phyloP scores from a whole-genome alignment of 129 eudicot species.

The Helianthus tuberosus region DNA sequence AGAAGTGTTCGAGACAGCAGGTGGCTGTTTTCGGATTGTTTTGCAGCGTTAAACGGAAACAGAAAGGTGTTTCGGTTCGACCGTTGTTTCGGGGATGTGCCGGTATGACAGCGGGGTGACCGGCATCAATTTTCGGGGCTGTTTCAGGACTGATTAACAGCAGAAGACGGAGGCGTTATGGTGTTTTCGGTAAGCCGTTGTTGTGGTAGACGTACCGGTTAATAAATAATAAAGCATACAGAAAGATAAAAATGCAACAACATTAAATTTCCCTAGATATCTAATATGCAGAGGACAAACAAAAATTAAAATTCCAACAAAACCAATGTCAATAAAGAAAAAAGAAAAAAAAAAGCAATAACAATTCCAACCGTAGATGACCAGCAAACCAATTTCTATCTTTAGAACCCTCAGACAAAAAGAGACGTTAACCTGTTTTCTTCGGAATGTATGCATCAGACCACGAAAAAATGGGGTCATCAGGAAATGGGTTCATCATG shows the following conservation, averaged over 20 bases:
- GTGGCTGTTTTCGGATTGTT: too few relatives aligned
- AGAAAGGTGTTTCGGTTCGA: too few relatives aligned
- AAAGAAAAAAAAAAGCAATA: neutral
- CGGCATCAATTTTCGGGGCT: too few relatives aligned
- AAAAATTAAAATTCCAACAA: neutral
- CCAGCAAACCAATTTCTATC: neutral
- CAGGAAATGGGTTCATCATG: neutral
- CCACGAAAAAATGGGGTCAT: conserved; percentile 20
- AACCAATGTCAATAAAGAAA: neutral
- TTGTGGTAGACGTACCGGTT: too few relatives aligned
- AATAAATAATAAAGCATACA: neutral
- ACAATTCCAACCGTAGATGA: neutral
- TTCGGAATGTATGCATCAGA: conserved; percentile 23
- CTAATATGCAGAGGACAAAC: neutral
- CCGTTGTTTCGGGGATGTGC: too few relatives aligned
- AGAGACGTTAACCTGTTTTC: neutral
- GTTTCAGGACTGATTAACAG: too few relatives aligned
- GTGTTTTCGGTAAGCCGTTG: too few relatives aligned
- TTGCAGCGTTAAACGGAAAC: too few relatives aligned
- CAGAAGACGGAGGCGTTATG: too few relatives aligned
- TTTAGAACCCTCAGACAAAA: neutral
- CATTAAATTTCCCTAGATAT: neutral
- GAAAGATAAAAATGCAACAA: neutral
- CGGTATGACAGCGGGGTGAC: too few relatives aligned
- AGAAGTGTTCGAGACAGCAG: too few relatives aligned